A percentile compares a stretch with the other conserved stretches of the same genome.
Evolutionary conservation across 1,284 basidiomycete species (phyloP).

Genomic region (Cryptococcus depauperatus): DNA sequence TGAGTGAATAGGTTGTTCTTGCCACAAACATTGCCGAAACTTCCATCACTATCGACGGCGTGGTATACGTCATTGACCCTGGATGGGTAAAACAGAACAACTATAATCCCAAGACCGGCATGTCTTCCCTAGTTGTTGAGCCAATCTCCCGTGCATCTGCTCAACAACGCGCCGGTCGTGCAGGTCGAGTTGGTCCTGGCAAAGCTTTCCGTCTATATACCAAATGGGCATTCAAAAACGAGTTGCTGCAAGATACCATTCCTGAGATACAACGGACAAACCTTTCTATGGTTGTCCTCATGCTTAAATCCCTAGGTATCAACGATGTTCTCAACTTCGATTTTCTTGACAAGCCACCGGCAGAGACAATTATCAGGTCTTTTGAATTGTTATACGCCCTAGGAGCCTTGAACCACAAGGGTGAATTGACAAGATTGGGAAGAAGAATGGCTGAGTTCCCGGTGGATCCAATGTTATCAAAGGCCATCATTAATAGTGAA

Average conservation of each 20-base stretch:
- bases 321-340: conserved; percentile 58
- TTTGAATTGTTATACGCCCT: conserved; percentile 90
- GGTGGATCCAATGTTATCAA: conserved; percentile 94
- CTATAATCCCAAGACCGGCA: conserved; percentile 91
- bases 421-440: conserved; percentile 92
- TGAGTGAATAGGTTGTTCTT: conserved; percentile 60
- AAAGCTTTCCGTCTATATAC: conserved; percentile 82
- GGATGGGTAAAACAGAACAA: conserved; percentile 97
- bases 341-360: conserved; percentile 59
- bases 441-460: conserved; percentile 98
- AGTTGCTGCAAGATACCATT: conserved; percentile 55
- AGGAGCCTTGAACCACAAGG: conserved; percentile 90
- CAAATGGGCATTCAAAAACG: conserved; percentile 58
- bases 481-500: conserved; percentile 92
- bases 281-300: conserved; percentile 50
- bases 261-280: conserved; percentile 52
- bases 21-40: conserved; percentile 99
- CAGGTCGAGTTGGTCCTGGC: conserved; percentile 95
- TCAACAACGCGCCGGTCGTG: conserved; percentile 92
- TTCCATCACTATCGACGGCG: conserved; percentile 93
- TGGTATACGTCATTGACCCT: conserved; percentile 96
- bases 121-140: conserved; percentile 89
- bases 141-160: conserved; percentile 94
- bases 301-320: conserved; percentile 57
- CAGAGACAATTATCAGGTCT: conserved; percentile 94